These are phyloP conservation scores for Kwoniella heveanensis DNA, from an alignment of 768 basidiomycete species.

Conservation along the genomic window DNA sequence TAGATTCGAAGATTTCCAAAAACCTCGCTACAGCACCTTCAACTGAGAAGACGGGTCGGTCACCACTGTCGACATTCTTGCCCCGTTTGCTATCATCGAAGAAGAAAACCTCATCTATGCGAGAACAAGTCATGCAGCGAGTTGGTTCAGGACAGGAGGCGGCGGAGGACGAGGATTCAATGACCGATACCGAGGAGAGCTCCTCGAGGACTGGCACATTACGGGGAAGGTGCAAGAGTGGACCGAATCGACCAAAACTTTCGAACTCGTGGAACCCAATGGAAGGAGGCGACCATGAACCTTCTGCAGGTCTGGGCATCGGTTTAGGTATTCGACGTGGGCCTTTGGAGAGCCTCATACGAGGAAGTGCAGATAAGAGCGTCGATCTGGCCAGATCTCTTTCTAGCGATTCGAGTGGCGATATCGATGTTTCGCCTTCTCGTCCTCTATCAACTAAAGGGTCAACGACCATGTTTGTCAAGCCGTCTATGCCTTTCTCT, in stretches of 20 bases:
- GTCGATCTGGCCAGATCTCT: conserved; percentile 20
- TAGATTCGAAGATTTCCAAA: neutral
- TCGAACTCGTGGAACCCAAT: conserved; percentile 12
- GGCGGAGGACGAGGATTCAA: conserved; percentile 20
- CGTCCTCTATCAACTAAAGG: conserved; percentile 17
- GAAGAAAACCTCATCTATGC: conserved; percentile 20
- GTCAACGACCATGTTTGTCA: conserved; percentile 16
- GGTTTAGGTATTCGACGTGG: conserved; percentile 22
- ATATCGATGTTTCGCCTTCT: conserved; percentile 29
- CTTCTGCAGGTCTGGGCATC: conserved; percentile 6
- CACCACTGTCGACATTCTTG: conserved; percentile 32
- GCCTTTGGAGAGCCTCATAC: neutral
- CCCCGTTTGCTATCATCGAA: conserved; percentile 37
- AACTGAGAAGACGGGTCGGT: conserved; percentile 3
- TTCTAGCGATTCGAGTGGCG: conserved; percentile 36
- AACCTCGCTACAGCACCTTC: neutral
- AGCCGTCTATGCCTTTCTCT: conserved; percentile 4
- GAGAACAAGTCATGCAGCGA: conserved; percentile 2
- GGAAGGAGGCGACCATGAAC: conserved; percentile 21
- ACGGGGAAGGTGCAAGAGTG: conserved; percentile 6
- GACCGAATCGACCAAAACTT: neutral
- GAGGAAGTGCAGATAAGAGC: conserved; percentile 3
- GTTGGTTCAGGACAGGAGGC: neutral
- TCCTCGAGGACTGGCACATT: neutral
- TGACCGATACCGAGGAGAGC: conserved; percentile 32